Base-by-base conservation (phyloP, 2,329 filamentous ascomycete genomes). In the Dendrostoma leiphaemia region DNA sequence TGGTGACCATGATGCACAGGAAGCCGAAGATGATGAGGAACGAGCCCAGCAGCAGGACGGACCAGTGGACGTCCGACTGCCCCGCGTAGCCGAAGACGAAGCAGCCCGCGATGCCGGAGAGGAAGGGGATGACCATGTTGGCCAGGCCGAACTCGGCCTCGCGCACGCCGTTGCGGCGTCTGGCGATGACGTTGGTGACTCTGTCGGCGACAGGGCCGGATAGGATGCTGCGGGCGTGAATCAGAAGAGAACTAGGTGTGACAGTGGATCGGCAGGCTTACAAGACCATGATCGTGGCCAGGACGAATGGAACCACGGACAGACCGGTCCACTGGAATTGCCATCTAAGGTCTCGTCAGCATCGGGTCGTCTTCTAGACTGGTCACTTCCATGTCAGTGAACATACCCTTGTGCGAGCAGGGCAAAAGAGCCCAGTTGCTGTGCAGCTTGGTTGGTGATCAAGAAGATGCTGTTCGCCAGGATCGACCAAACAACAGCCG, bases 141-240 rank as follows among this genome's bases (percentile, higher is more conserved):
- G 62, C 60, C 10, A 70, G 65, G 40, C 65, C 65, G 46, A 67
- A 64, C 57, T 71, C 69, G 10, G 69, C 63, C 57, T 70, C 64
- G 23, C 68, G 65, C 2, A 51, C 37, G 46, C 60, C 61, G 40
- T 61, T 60, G 45, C 60, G 64, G 55, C 60, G 62, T 17, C 58
- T 60, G n/a, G 69, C 65, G 7, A 68, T 57, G 6, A 56, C 55
- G 21, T 67, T 67, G 28, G 65, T 59, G 7, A 67, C 51, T 7
- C 53, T 56, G 40, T 67, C 68, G 5, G 66, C 69, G 2, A 68
- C 53, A 5, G 62, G 65, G 2, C 67, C 66, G 0, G 61, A 64
- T 19, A 69, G 57, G 8, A 68, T 12, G 41, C 38, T 41, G 21
- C 2, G 17, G 13, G 23, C 15, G 19, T 32, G 13, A 8, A n/a